Base-by-base conservation (phyloP, 2,329 filamentous ascomycete species). In the Phialophora macrospora region DNA sequence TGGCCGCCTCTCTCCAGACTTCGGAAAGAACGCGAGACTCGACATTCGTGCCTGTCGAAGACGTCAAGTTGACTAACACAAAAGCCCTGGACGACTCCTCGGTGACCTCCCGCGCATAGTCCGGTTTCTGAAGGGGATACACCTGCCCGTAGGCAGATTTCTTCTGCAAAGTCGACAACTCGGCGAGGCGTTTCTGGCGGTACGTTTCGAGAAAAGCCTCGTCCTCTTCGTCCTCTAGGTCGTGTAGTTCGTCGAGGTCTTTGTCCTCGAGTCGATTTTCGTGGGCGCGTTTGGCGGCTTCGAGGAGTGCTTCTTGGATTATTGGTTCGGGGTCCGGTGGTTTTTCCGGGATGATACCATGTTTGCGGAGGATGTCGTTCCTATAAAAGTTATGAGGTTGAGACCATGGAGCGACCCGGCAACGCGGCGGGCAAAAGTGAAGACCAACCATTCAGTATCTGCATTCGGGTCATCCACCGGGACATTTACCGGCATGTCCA, bases 261-360 rank as follows among this genome's bases (percentile, higher is more conserved):
- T 97, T 98, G 71, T 93, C 92, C 77, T 98, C 93, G 1, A 99
- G 82, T 60, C 95, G 84, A 77, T 97, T 97, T 76, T 97, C 94
- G 74, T 98, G 89, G 30, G 93, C 93, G 68, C 96, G 83, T 72
- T 88, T 84, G 65, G 91, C 87, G 12, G 91, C 95, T 80, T 97
- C 91, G 22, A 90, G 79, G 55, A 99, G 87, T 3, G 95, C 95
- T 82, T 98, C 94, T 80, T 99, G 90, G 73, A 99, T 97, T 81
- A 97, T 89, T 6, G 93, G 93, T 1, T 95, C 97, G 1, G 95
- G 95, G 54, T 94, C 97, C 2, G 93, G 93, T 0, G 94, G 93
- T 77, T 97, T 98, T 77, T 98, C 93, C n/a, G 95, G 95, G 68
- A 99, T 98, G 71, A 99, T 85, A 71, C 93, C 92, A 82, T 99